A percentile compares a stretch with the other conserved stretches of the same genome.
These are phyloP conservation scores for Pyrus communis DNA, from an alignment of 306 rosid genomes.

Conservation along the genomic window DNA sequence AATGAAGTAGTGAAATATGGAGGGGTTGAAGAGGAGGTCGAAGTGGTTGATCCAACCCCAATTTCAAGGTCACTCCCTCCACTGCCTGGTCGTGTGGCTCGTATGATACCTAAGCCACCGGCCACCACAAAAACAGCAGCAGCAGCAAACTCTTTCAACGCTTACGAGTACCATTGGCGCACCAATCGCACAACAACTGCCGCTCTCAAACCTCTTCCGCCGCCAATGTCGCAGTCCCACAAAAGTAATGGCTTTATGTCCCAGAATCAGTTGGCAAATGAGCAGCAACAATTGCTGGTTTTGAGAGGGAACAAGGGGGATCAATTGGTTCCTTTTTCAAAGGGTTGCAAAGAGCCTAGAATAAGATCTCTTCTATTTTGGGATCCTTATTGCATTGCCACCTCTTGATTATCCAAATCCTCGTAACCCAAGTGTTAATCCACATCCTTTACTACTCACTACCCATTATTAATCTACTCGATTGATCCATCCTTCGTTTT, in stretches of 20 bases:
- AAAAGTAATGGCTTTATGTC: conserved; percentile 17
- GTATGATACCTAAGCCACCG: conserved; percentile 32
- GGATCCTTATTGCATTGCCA: conserved; percentile 86
- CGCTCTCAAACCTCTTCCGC: conserved; percentile 11
- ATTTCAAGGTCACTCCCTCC: conserved; percentile 60
- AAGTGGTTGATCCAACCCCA: conserved; percentile 13
- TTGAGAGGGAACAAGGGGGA: conserved; percentile 67
- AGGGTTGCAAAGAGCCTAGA: conserved; percentile 68
- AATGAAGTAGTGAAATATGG: conserved; percentile 41
- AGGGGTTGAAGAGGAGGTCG: conserved; percentile 14
- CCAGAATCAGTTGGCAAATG: conserved; percentile 21
- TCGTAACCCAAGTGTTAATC: conserved; percentile 10
- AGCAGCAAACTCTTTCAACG: conserved; percentile 41
- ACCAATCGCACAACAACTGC: conserved; percentile 30
- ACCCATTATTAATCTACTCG: conserved; percentile 12
- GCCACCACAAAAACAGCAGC: conserved; percentile 10
- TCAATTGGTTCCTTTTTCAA: conserved; percentile 43
- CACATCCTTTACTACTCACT: conserved; percentile 27
- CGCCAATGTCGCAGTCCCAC: conserved; percentile 11
- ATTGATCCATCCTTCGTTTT: background rate
- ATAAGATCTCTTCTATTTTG: conserved; percentile 58
- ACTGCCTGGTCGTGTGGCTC: conserved; percentile 29
- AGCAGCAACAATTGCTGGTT: conserved; percentile 36
- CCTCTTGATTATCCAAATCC: conserved; percentile 33
- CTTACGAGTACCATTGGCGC: conserved; percentile 66